Evolutionary conservation across 2,329 filamentous ascomycete genomes (phyloP).

Genomic region (Hypoxylon sp.): DNA sequence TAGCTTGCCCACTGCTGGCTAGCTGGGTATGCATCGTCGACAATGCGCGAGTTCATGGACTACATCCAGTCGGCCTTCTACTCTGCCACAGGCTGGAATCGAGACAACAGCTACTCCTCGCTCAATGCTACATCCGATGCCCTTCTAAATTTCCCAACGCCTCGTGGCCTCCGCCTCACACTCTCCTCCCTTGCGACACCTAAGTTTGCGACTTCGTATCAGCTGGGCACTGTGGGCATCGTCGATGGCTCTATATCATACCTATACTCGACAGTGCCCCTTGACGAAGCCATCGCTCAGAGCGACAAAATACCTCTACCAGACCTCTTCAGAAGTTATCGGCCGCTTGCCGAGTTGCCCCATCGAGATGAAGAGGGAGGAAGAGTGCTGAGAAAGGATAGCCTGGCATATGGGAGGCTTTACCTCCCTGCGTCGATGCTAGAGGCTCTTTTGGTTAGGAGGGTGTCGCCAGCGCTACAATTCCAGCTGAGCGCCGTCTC

Average conservation of each 20-base stretch:
- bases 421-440: conserved; percentile 88
- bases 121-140: conserved; percentile 88
- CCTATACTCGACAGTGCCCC: conserved; percentile 89
- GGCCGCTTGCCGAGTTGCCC: conserved; percentile 77
- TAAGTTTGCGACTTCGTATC: conserved; percentile 95
- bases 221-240: conserved; percentile 87
- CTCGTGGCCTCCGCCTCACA: conserved; percentile 85
- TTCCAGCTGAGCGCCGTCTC: conserved; percentile 86
- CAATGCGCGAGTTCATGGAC: conserved; percentile 97
- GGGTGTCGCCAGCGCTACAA: conserved; percentile 83
- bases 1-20: conserved; percentile 38
- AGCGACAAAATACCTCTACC: conserved; percentile 84
- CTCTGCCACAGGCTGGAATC: conserved; percentile 87
- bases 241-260: conserved; percentile 98
- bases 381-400: conserved; percentile 59
- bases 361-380: conserved; percentile 34
- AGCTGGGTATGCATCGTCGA: conserved; percentile 46
- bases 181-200: conserved; percentile 92
- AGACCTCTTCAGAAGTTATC: conserved; percentile 85
- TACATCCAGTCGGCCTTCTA: conserved; percentile 94
- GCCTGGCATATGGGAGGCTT: conserved; percentile 81
- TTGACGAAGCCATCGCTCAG: conserved; percentile 75
- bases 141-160: conserved; percentile 89
- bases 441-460: conserved; percentile 86
- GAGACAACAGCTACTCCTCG: conserved; percentile 91